phyloP scores from a whole-genome alignment of 148 eudicot genomes.

The Rhododendron ovatum region DNA sequence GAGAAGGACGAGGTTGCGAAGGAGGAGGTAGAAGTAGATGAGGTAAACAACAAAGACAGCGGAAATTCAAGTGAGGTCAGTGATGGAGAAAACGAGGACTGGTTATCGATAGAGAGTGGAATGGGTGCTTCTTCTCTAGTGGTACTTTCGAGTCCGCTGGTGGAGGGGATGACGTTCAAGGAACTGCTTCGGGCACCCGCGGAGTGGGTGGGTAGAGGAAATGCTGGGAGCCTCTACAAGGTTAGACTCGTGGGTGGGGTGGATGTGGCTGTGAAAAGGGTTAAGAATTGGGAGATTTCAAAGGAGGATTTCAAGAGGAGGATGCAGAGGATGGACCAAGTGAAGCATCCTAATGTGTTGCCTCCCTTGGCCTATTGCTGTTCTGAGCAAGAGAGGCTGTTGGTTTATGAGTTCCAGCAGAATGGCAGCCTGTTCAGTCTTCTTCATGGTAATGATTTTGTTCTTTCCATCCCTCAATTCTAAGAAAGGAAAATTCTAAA shows the following conservation, averaged over 20 bases:
- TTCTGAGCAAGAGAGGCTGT: constrained; percentile 39
- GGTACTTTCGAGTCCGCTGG: constrained; percentile 26
- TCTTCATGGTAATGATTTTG: constrained; percentile 33
- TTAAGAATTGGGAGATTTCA: constrained; percentile 39
- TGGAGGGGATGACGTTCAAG: constrained; percentile 33
- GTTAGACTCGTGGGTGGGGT: constrained; percentile 24
- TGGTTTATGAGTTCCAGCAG: constrained; percentile 46
- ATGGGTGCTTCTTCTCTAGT: constrained; percentile 14
- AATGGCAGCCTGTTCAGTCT: constrained; percentile 48
- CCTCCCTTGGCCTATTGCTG: constrained; percentile 44
- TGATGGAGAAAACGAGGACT: constrained; percentile 12
- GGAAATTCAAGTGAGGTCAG: constrained; percentile 17
- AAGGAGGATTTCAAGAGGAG: constrained; percentile 35
- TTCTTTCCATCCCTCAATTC: not conserved
- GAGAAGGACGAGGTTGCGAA: not conserved
- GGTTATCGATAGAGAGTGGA: constrained; percentile 17
- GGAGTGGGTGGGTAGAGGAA: constrained; percentile 40
- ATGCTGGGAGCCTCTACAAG: constrained; percentile 38
- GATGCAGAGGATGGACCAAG: constrained; percentile 31
- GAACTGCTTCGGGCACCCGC: constrained; percentile 41
- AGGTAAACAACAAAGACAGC: not conserved
- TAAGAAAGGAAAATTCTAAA: no score
- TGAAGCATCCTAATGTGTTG: constrained; percentile 39
- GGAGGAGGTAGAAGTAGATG: not conserved
- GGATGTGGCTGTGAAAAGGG: constrained; percentile 38